Conservation (phyloP, 1,139 yeast genomes). For the Hyphopichia buzzinii region DNA sequence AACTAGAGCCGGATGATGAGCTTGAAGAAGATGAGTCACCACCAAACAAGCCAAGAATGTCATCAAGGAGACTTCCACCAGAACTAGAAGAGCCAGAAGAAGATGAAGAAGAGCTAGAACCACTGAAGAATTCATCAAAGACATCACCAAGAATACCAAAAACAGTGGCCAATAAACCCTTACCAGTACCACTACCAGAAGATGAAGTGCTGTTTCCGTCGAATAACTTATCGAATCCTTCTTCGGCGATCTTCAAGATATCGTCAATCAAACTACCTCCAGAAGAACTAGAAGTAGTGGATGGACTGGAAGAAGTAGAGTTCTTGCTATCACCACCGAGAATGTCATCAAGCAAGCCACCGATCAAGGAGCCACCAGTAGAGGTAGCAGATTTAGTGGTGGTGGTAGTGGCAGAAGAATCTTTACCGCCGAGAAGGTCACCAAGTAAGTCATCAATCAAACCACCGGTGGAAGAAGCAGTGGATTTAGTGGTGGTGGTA, state of each 20-base stretch:
- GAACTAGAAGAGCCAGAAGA: slow-evolving; percentile 7
- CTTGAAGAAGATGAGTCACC: slow-evolving; percentile 8
- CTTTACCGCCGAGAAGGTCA: not conserved
- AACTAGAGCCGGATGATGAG: slow-evolving; percentile 8
- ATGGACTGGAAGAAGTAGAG: slow-evolving; percentile 9
- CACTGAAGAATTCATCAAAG: slow-evolving; percentile 3
- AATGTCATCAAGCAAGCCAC: slow-evolving; percentile 2
- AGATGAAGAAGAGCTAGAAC: slow-evolving; percentile 10
- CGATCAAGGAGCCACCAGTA: slow-evolving; percentile 1
- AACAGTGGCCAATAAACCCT: slow-evolving; percentile 9
- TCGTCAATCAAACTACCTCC: slow-evolving; percentile 19
- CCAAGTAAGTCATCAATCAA: not conserved
- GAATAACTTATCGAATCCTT: slow-evolving; percentile 9
- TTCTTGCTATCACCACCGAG: not conserved
- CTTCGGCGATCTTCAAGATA: slow-evolving; percentile 13
- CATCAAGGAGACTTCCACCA: slow-evolving; percentile 5
- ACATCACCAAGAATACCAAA: slow-evolving; percentile 1
- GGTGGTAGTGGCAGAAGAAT: not conserved
- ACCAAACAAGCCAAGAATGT: slow-evolving; percentile 9
- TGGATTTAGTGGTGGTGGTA: slow-evolving; percentile 3
- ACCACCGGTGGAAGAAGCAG: slow-evolving; percentile 5
- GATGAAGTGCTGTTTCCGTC: not conserved
- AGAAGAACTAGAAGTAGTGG: slow-evolving; percentile 11
- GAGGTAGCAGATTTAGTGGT: slow-evolving; percentile 1
- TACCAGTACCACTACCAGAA: slow-evolving; percentile 1